These are phyloP conservation scores for Earliella scabrosa DNA, from an alignment of 1,284 basidiomycete genomes.

Conservation along the genomic window DNA sequence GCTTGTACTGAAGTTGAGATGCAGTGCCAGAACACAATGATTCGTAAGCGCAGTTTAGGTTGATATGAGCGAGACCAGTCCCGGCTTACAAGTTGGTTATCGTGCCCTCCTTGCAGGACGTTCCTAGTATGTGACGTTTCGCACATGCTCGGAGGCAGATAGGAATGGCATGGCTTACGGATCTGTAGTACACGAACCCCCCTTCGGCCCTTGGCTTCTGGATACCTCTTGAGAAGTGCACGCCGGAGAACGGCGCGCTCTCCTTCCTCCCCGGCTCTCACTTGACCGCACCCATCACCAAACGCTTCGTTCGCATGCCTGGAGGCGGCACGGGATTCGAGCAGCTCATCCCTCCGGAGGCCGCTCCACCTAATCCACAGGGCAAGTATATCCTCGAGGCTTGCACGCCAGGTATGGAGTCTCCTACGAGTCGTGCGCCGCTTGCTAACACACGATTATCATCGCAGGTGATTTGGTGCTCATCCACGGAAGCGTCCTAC, in stretches of 20 bases:
- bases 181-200: slow-evolving; percentile 93
- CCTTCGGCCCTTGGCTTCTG: slow-evolving; percentile 93
- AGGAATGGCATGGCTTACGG: too few relatives aligned
- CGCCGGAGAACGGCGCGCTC: slow-evolving; percentile 83
- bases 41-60: slow-evolving; percentile 61
- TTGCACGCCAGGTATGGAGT: slow-evolving; percentile 71
- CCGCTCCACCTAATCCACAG: slow-evolving; percentile 49
- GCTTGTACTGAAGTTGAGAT: not conserved
- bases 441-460: not conserved
- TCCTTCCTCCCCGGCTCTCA: slow-evolving; percentile 95
- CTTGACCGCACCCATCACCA: slow-evolving; percentile 68
- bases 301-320: slow-evolving; percentile 82
- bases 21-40: slow-evolving; percentile 81
- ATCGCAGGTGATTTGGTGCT: slow-evolving; percentile 79
- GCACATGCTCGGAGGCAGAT: too few relatives aligned
- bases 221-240: slow-evolving; percentile 93
- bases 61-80: not conserved
- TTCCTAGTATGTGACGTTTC: slow-evolving; percentile 62
- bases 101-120: slow-evolving; percentile 48
- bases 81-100: not conserved
- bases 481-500: slow-evolving; percentile 89
- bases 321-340: slow-evolving; percentile 84
- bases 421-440: not conserved
- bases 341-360: slow-evolving; percentile 47
- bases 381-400: slow-evolving; percentile 71